Conservation (phyloP, 1,284 basidiomycete species). For the Sporisorium exsertum region DNA sequence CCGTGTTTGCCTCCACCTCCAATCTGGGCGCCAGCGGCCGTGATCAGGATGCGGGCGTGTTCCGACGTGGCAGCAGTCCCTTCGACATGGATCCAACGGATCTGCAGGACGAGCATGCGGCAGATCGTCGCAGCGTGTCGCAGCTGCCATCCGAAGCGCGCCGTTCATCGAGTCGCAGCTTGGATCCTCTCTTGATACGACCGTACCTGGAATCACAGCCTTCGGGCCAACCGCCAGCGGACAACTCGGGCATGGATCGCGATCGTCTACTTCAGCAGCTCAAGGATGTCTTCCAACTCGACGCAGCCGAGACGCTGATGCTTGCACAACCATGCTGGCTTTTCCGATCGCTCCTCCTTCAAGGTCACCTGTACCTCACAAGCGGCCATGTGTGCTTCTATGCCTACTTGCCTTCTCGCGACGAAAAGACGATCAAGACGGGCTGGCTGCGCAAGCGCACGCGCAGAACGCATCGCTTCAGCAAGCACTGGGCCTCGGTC, state of each 20-base stretch:
- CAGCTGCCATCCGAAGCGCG: constrained; percentile 7
- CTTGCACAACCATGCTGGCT: constrained; percentile 57
- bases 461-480: constrained; percentile 56
- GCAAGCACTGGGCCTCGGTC: constrained; percentile 59
- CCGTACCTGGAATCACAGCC: constrained; percentile 18
- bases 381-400: constrained; percentile 94
- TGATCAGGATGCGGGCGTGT: background rate
- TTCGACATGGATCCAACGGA: constrained; percentile 9
- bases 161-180: background rate
- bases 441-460: constrained; percentile 52
- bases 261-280: constrained; percentile 47
- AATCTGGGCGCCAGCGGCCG: background rate
- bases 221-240: background rate
- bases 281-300: constrained; percentile 41
- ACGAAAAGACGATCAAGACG: constrained; percentile 47
- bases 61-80: constrained; percentile 7
- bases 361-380: constrained; percentile 96
- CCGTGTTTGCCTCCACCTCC: constrained; percentile 12
- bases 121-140: background rate
- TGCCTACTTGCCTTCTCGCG: constrained; percentile 78
- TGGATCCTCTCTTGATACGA: constrained; percentile 30
- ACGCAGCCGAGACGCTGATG: constrained; percentile 39
- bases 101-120: background rate
- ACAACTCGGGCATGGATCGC: constrained; percentile 1
- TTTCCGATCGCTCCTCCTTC: constrained; percentile 75